Evolutionary conservation across 2,329 filamentous ascomycete species (phyloP), one percentile per base, ranked within the genome.

Genomic region (Stemphylium lycopersici): DNA sequence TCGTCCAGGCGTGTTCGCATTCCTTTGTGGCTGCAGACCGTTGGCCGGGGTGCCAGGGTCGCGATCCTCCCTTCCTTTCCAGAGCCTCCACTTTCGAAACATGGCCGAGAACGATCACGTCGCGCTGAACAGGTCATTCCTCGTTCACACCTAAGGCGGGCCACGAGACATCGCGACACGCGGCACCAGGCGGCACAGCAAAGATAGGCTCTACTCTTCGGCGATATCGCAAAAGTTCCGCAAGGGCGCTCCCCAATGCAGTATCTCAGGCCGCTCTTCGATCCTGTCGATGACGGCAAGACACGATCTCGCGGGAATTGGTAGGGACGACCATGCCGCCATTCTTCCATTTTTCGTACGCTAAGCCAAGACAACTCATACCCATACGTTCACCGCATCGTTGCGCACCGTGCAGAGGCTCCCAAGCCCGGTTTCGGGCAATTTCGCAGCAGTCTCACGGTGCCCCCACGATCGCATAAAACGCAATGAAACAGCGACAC

Each of bases 401-500:
- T 13, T 20, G 42, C 36, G 36, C 47, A 41, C 47, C 29, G 47
- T 49, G 47, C 47, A 48, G 29, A 4, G 38, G 31, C 37, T 50
- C 48, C 22, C 33, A 39, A 43, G 34, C 39, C 29, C 29, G 16
- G 24, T 8, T 18, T 51, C 41, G 47, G 47, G 45, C 52, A 51
- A 55, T 51, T 51, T 55, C 36, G 40, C 47, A 49, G 20, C 18
- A 13, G 24, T 42, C 18, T 48, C 20, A 20, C 22, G 10, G 31
- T 26, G 22, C 46, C 39, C 39, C 47, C 46, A 55, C 41, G 47
- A 51, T 55, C 29, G 40, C 52, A 55, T 51, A 49, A 46, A 51
- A 34, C 34, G 29, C 47, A 51, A 51, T 55, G 52, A 55, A 55
- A 55, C 52, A 51, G 31, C 47, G 39, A 37, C 36, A 51, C 40